Base-by-base conservation (phyloP, 2,329 filamentous ascomycete genomes). In the Fusarium anguioides region DNA sequence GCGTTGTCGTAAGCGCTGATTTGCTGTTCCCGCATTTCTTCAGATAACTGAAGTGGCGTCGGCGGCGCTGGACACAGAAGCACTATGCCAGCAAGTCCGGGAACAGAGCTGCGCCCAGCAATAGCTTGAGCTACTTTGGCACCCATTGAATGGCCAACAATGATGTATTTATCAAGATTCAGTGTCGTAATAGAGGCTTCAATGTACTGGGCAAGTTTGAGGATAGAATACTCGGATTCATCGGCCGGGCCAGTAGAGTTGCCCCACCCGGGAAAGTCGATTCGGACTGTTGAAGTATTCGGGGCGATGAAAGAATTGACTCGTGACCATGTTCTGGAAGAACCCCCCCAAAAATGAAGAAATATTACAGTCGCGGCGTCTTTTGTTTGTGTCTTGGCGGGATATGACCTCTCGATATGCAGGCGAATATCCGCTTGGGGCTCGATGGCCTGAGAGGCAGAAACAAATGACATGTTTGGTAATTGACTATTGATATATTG, bases 81-180 rank as follows among this genome's bases (percentile, higher is more conserved):
- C 14, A 41, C 3, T 10, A 50, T 2, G 12, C 47, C 35, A 0
- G 8, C 0, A 2, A 50, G 47, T 2, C 47, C 18, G 1, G 0
- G 2, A 3, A 15, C 8, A 8, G 0, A 3, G 1, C 15, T 40
- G 3, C 47, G 24, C 3, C 47, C 47, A 2, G 35, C 47, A 8
- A 50, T 6, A 7, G 46, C 46, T 41, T 50, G 47, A 15, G 35
- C 24, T 1, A 50, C 35, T 3, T 50, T 50, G 0, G 47, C 47
- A 0, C 47, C 47, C 35, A 50, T 50, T 0, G 35, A 50, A 4
- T 50, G 35, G 0, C 47, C 47, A 3, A 41, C 15, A 4, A 50
- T 29, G 3, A 41, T 14, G 2, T 8, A 29, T 10, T n/a, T 8
- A 6, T 11, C 7, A 1, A 23, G 15, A 1, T 9, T 2, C 7